phyloP scores from a whole-genome alignment of 257 asterid genomes.

The Thymus quinquecostatus region DNA sequence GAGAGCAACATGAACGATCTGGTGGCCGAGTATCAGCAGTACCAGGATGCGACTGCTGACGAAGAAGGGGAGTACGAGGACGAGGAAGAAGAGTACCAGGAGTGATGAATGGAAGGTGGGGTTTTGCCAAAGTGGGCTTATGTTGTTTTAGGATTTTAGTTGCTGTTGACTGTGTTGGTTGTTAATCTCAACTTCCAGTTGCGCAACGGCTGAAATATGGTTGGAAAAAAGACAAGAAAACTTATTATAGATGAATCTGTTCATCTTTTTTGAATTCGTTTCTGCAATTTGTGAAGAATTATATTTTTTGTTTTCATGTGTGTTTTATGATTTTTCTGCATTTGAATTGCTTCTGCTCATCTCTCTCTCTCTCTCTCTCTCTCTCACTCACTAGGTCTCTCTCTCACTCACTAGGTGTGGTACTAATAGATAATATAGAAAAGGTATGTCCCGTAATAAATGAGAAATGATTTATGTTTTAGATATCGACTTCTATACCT shows the following conservation, averaged over 20 bases:
- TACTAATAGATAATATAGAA: too few species aligned
- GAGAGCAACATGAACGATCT: conserved; percentile 45
- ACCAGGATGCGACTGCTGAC: conserved; percentile 41
- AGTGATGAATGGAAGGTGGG: conserved; percentile 7
- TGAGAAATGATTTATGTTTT: too few species aligned
- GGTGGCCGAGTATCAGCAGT: conserved; percentile 42
- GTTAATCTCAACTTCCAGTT: conserved; percentile 43
- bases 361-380: not conserved
- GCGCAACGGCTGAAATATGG: conserved; percentile 14
- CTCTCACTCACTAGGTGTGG: too few species aligned
- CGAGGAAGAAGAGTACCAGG: conserved; percentile 34
- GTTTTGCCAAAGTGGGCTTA: not conserved
- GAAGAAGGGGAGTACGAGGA: conserved; percentile 47
- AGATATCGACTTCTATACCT: too few species aligned
- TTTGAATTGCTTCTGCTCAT: not conserved
- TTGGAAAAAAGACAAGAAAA: not conserved
- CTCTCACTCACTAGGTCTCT: not conserved
- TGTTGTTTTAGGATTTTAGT: conserved; percentile 18
- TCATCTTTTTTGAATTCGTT: conserved; percentile 13
- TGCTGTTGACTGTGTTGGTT: conserved; percentile 34
- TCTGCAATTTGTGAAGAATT: conserved; percentile 13
- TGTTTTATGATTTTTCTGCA: not conserved
- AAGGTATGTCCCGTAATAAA: too few species aligned
- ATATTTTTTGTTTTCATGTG: conserved; percentile 2
- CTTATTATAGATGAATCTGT: not conserved